Base-by-base conservation (phyloP, 441 rosid species). In the Eruca vesicaria region DNA sequence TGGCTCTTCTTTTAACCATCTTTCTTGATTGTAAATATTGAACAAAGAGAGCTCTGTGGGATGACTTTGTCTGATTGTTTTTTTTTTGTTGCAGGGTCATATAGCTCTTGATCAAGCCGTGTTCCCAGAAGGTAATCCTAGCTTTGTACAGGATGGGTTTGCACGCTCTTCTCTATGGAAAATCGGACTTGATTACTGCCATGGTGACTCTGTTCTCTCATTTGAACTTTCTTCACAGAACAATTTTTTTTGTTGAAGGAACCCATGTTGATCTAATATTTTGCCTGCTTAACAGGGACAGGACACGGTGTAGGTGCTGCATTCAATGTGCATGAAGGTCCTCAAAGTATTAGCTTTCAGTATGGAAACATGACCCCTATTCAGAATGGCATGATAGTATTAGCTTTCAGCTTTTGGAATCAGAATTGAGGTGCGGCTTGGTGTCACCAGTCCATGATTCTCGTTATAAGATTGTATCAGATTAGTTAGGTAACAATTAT, bases 291-390 rank as follows among this genome's bases (percentile, higher is more conserved):
- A 79, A 59, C 77, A 96, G 99, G 98, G 78, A 96, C 98, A 19
- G 99, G 97, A 20, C 99, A 96, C 69, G 98, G 99, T 0, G 99
- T 93, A 50, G 99, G 99, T 45, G 99, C 98, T 53, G 98, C 97
- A 50, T 79, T 96, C 70, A 96, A 93, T 83, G 98, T 96, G 66
- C 99, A 96, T 78, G 99, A 96, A 82, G 99, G 99, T 28, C 99
- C 99, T 76, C 99, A 96, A 83, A 86, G 98, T 82, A 96, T 96
- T 53, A 96, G 98, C 84, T 96, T 74, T 74, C 85, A 97, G 62
- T 96, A 72, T 73, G 99, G 99, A 77, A 96, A 96, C 86, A 80
- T 74, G 76, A 91, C 90, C 59, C 86, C 98, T 69, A 75, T 91
- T 76, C 90, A 84, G 74, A 83, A 73, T 83, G 99, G 99, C 72